Conservation (phyloP, 768 basidiomycete genomes). For the Pleurotus ostreatus region DNA sequence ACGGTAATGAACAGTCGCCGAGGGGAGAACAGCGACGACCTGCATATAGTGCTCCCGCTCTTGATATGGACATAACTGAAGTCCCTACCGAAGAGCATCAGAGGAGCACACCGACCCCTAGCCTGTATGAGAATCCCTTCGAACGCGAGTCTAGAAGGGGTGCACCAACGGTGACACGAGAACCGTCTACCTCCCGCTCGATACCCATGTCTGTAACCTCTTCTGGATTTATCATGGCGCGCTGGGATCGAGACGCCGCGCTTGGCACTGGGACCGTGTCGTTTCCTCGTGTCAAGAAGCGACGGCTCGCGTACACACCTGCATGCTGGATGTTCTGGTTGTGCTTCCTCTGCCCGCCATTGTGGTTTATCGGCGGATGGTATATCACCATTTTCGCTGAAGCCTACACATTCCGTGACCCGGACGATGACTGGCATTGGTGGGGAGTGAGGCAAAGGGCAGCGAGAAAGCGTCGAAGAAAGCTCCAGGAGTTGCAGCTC, state of each 20-base stretch:
- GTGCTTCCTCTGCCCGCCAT: constrained; percentile 67
- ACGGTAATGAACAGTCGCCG: background rate
- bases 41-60: background rate
- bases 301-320: constrained; percentile 31
- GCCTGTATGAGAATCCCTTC: constrained; percentile 5
- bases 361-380: constrained; percentile 80
- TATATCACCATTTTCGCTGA: constrained; percentile 48
- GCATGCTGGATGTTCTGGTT: constrained; percentile 69
- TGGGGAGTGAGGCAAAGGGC: constrained; percentile 12
- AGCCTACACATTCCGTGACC: constrained; percentile 30
- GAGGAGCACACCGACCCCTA: background rate
- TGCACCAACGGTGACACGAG: background rate
- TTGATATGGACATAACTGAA: constrained; percentile 8
- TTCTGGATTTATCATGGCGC: constrained; percentile 44
- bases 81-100: constrained; percentile 1
- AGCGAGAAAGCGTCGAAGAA: constrained; percentile 12
- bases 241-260: constrained; percentile 43
- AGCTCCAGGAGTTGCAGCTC: constrained; percentile 17
- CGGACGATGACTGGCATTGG: constrained; percentile 15
- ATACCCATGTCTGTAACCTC: constrained; percentile 33
- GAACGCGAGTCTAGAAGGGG: background rate
- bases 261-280: constrained; percentile 26
- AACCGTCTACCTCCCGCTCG: background rate
- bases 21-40: background rate
- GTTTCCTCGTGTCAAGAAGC: constrained; percentile 28